These are phyloP conservation scores for Fusarium sp. DNA, from an alignment of 2,329 filamentous ascomycete species.

Conservation along the genomic window DNA sequence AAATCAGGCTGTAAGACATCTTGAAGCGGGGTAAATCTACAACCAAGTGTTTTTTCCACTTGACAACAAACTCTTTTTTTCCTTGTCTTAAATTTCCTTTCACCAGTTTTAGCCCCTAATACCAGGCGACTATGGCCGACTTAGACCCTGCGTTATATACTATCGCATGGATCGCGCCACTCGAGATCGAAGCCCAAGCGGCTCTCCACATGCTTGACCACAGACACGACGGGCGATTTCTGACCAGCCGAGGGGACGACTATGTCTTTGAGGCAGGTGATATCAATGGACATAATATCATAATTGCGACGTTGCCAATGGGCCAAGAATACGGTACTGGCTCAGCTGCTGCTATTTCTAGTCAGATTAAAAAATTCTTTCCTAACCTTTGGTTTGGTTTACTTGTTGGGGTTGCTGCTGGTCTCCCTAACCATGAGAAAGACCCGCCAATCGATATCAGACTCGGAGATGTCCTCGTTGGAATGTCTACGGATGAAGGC, in stretches of 20 bases:
- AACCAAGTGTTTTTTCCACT: no score
- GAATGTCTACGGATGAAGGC: slow-evolving; percentile 43
- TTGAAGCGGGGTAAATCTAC: no score
- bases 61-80: no score
- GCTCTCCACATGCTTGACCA: slow-evolving; percentile 55
- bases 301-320: slow-evolving; percentile 54
- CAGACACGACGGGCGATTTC: slow-evolving; percentile 53
- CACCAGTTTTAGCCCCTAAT: no score
- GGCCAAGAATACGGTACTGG: slow-evolving; percentile 55
- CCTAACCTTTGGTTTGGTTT: slow-evolving; percentile 57
- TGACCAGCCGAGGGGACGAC: slow-evolving; percentile 52
- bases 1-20: no score
- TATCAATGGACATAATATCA: slow-evolving; percentile 55
- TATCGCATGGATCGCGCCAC: slow-evolving; percentile 57
- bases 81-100: no score
- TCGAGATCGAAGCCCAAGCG: slow-evolving; percentile 56
- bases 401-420: slow-evolving; percentile 56
- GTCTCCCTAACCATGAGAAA: slow-evolving; percentile 50
- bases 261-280: slow-evolving; percentile 57
- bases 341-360: slow-evolving; percentile 54
- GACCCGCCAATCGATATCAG: slow-evolving; percentile 54
- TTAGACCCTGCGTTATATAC: slow-evolving; percentile 48
- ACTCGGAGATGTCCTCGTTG: slow-evolving; percentile 57
- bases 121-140: background rate
- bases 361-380: slow-evolving; percentile 55